These are phyloP conservation scores for Boeremia lycopersici DNA, from an alignment of 2,329 filamentous ascomycete species.

Conservation along the genomic window DNA sequence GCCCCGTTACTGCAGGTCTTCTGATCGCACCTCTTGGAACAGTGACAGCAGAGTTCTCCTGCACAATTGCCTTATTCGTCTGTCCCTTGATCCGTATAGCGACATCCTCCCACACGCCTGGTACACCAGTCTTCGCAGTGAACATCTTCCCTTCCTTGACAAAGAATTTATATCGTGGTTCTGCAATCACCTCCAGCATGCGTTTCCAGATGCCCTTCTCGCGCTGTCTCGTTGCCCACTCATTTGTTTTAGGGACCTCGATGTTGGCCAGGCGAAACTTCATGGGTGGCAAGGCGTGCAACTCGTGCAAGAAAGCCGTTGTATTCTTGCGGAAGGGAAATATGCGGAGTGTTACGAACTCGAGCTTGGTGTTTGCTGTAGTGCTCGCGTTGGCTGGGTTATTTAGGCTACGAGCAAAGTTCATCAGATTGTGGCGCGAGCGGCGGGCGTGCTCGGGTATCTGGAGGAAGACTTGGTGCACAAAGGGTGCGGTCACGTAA, in stretches of 20 bases:
- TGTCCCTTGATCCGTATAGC: constrained; percentile 37
- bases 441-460: constrained; percentile 38
- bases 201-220: constrained; percentile 26
- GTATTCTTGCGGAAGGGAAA: constrained; percentile 42
- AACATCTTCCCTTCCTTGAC: constrained; percentile 42
- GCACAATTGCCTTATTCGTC: constrained; percentile 18
- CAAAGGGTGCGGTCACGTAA: constrained; percentile 46
- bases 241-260: constrained; percentile 33
- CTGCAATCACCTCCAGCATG: constrained; percentile 32
- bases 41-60: not conserved
- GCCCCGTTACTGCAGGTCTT: constrained; percentile 5
- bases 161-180: constrained; percentile 44
- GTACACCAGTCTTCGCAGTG: constrained; percentile 39
- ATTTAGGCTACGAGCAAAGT: constrained; percentile 29
- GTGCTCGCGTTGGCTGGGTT: constrained; percentile 12
- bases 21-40: not conserved
- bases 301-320: constrained; percentile 35
- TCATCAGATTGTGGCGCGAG: constrained; percentile 32
- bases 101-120: constrained; percentile 46
- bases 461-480: constrained; percentile 39
- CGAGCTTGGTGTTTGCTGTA: constrained; percentile 37
- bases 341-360: constrained; percentile 45
- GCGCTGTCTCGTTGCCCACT: constrained; percentile 26
- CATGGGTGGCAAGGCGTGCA: constrained; percentile 39
- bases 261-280: constrained; percentile 42